Evolutionary conservation across 2,329 filamentous ascomycete species (phyloP).

Genomic region (Neofusicoccum parvum): DNA sequence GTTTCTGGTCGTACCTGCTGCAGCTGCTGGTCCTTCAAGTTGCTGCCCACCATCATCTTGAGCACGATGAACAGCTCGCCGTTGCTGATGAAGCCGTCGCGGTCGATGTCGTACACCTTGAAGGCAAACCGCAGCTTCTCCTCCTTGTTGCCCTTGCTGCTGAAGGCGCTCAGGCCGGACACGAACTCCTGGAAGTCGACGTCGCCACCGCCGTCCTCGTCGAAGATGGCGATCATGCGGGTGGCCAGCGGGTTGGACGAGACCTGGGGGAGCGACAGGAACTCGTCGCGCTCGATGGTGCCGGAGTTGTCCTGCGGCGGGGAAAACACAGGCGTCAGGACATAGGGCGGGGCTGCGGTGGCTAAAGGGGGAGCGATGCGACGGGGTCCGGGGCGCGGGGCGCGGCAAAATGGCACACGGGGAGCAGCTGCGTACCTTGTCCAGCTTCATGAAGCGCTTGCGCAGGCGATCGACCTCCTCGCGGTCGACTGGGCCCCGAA

Average conservation of each 20-base stretch:
- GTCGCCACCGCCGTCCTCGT: constrained; percentile 95
- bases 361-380: neutral
- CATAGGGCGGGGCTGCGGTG: neutral
- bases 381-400: neutral
- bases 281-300: constrained; percentile 98
- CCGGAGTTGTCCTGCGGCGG: constrained; percentile 83
- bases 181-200: constrained; percentile 99
- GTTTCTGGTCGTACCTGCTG: constrained; percentile 63
- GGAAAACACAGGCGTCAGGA: neutral
- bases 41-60: constrained; percentile 99
- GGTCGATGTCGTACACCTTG: constrained; percentile 99
- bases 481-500: constrained; percentile 72
- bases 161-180: constrained; percentile 90
- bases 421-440: constrained; percentile 68
- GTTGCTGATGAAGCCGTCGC: constrained; percentile 97
- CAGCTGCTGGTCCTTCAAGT: constrained; percentile 97
- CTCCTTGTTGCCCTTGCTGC: constrained; percentile 97
- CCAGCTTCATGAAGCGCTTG: constrained; percentile 98
- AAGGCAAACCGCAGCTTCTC: constrained; percentile 98
- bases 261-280: constrained; percentile 94
- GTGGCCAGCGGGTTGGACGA: constrained; percentile 97
- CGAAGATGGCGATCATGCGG: constrained; percentile 98
- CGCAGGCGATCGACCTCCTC: constrained; percentile 94
- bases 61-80: constrained; percentile 98
- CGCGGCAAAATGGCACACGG: neutral